These are phyloP conservation scores for Trametes sp. DNA, from an alignment of 1,284 basidiomycete genomes.

Conservation along the genomic window DNA sequence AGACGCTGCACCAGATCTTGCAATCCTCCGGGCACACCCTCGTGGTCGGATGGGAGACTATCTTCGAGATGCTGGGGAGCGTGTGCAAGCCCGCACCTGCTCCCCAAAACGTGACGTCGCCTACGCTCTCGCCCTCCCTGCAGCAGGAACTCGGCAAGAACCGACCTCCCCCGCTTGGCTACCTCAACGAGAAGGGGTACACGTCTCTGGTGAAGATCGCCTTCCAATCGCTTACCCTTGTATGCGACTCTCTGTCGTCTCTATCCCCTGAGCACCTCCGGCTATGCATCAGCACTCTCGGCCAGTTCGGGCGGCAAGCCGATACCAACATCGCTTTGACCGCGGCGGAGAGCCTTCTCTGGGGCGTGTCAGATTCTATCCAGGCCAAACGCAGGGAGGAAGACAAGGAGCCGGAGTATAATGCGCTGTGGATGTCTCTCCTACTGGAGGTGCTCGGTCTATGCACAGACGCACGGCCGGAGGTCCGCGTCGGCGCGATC, in stretches of 20 bases:
- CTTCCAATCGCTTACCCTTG: slow-evolving; percentile 92
- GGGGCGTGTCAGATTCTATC: slow-evolving; percentile 94
- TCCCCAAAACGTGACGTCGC: slow-evolving; percentile 43
- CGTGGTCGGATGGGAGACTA: slow-evolving; percentile 90
- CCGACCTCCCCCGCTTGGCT: slow-evolving; percentile 61
- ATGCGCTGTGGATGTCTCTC: slow-evolving; percentile 91
- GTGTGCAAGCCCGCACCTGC: slow-evolving; percentile 67
- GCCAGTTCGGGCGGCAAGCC: slow-evolving; percentile 88
- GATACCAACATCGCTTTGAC: slow-evolving; percentile 97
- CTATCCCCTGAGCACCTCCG: slow-evolving; percentile 84
- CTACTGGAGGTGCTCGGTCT: slow-evolving; percentile 85
- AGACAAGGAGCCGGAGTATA: slow-evolving; percentile 75
- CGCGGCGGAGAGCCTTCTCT: slow-evolving; percentile 87
- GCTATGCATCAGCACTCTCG: slow-evolving; percentile 89
- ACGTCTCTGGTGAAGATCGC: slow-evolving; percentile 84
- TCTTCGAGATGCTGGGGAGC: slow-evolving; percentile 90
- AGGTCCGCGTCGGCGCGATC: slow-evolving; percentile 93
- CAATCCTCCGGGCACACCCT: slow-evolving; percentile 93
- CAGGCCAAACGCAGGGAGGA: slow-evolving; percentile 78
- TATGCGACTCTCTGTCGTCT: slow-evolving; percentile 90
- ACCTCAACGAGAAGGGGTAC: slow-evolving; percentile 68
- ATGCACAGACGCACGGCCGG: slow-evolving; percentile 82
- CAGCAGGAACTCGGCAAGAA: slow-evolving; percentile 37
- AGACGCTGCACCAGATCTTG: slow-evolving; percentile 89
- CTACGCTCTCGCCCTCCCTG: slow-evolving; percentile 44